Percentiles rank a stretch among this genome's conserved stretches.
Evolutionary conservation across 2,329 filamentous ascomycete species (phyloP).

Genomic region (Stemphylium beticola): DNA sequence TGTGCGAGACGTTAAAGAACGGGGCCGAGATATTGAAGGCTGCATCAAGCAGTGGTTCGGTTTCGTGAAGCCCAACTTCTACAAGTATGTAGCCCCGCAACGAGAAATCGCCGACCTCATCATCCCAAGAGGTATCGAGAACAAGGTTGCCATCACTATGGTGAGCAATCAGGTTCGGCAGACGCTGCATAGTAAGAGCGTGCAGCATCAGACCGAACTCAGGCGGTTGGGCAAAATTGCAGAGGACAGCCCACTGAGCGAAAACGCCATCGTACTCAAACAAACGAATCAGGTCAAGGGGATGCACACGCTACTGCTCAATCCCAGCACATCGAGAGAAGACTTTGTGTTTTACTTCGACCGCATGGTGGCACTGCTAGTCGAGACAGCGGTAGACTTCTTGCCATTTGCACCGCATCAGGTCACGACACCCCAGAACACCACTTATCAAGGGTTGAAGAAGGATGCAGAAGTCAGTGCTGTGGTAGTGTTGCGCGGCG

Average conservation of each 20-base stretch:
- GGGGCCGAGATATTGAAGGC: slow-evolving; percentile 89
- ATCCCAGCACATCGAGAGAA: slow-evolving; percentile 77
- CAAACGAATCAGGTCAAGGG: slow-evolving; percentile 81
- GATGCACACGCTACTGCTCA: slow-evolving; percentile 90
- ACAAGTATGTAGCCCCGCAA: slow-evolving; percentile 92
- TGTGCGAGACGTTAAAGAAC: slow-evolving; percentile 84
- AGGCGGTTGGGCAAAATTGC: slow-evolving; percentile 75
- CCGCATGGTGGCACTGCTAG: slow-evolving; percentile 79
- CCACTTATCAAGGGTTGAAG: slow-evolving; percentile 73
- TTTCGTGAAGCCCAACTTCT: slow-evolving; percentile 96
- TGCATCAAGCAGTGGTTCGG: slow-evolving; percentile 98
- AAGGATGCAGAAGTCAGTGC: slow-evolving; percentile 71
- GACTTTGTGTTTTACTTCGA: slow-evolving; percentile 99
- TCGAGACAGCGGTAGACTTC: slow-evolving; percentile 66
- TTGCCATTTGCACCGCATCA: slow-evolving; percentile 70
- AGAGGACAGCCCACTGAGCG: slow-evolving; percentile 73
- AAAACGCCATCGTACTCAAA: slow-evolving; percentile 75
- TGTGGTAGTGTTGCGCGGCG: slow-evolving; percentile 86
- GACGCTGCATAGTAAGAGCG: slow-evolving; percentile 85
- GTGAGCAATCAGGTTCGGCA: slow-evolving; percentile 91
- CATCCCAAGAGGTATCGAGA: slow-evolving; percentile 92
- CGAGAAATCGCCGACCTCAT: slow-evolving; percentile 92
- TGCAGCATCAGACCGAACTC: slow-evolving; percentile 79
- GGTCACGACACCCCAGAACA: slow-evolving; percentile 74
- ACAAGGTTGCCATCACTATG: slow-evolving; percentile 92